These are phyloP conservation scores for Hypoxylon lienhwacheense DNA, from an alignment of 495 filamentous ascomycete genomes.

Conservation along the genomic window DNA sequence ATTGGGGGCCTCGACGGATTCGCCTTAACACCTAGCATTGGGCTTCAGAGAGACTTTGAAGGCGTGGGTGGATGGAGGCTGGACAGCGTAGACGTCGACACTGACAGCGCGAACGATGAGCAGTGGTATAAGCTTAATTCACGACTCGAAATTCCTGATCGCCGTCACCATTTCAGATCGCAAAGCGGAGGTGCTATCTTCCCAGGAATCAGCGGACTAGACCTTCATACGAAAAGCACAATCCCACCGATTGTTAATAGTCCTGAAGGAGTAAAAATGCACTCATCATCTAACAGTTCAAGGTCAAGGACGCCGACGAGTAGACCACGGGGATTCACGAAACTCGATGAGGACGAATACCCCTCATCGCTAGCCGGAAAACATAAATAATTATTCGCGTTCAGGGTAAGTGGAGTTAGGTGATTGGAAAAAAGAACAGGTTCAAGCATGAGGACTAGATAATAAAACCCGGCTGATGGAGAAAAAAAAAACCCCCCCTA, in stretches of 20 bases:
- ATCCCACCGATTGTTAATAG: conserved; percentile 13
- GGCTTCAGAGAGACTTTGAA: conserved; percentile 72
- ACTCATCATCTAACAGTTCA: conserved; percentile 41
- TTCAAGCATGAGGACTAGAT: no score
- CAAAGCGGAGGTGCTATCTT: conserved; percentile 40
- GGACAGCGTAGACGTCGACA: conserved; percentile 44
- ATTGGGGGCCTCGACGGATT: conserved; percentile 39
- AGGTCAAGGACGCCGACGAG: conserved; percentile 44
- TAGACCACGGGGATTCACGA: conserved; percentile 27
- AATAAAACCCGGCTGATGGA: no score
- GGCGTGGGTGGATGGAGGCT: conserved; percentile 81
- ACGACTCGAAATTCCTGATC: conserved; percentile 65
- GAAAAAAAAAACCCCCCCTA: no score
- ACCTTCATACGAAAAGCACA: conserved; percentile 34
- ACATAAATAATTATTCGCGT: conserved; percentile 4
- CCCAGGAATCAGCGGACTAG: conserved; percentile 27
- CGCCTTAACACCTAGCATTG: conserved; percentile 44
- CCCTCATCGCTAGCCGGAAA: conserved; percentile 25
- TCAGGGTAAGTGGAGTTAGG: conserved; percentile 1
- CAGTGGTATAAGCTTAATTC: conserved; percentile 76
- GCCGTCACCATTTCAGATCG: conserved; percentile 41
- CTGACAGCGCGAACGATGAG: conserved; percentile 59
- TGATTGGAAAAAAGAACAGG: no score
- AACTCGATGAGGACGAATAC: conserved; percentile 32
- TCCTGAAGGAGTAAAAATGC: conserved; percentile 25